phyloP scores from a whole-genome alignment of 2,329 filamentous ascomycete genomes.

The Diaporthe sp. region DNA sequence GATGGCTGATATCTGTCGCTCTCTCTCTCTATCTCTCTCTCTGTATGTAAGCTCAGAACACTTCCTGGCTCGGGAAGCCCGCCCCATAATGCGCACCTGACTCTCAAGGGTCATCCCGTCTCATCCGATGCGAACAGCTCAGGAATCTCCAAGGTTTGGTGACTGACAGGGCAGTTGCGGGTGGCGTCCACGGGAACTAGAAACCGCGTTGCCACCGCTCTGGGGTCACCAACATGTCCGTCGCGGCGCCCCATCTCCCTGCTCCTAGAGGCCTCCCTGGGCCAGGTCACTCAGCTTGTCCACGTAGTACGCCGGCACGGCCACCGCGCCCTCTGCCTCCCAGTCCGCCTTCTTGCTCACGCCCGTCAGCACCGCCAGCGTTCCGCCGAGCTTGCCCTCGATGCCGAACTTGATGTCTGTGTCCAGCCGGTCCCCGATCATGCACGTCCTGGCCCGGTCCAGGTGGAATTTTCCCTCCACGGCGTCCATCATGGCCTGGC shows the following conservation, averaged over 20 bases:
- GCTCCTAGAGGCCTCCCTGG: conserved; percentile 4
- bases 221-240: not conserved
- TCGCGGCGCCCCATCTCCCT: not conserved
- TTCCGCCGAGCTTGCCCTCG: conserved; percentile 90
- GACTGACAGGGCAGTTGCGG: conserved; percentile 2
- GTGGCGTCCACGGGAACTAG: not conserved
- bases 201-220: not conserved
- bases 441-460: conserved; percentile 86
- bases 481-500: conserved; percentile 99
- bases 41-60: not conserved
- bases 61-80: not conserved
- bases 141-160: not conserved
- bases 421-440: conserved; percentile 94
- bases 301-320: conserved; percentile 85
- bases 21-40: not conserved
- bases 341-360: conserved; percentile 90
- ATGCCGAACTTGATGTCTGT: conserved; percentile 97
- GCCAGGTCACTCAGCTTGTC: conserved; percentile 84
- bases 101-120: conserved; percentile 1
- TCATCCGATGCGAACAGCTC: not conserved
- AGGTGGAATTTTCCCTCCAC: conserved; percentile 96
- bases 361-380: conserved; percentile 90
- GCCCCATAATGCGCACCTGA: not conserved
- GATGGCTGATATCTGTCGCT: not conserved
- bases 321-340: conserved; percentile 75